Percentiles rank a stretch among this genome's conserved stretches.
phyloP scores from a whole-genome alignment of 352 stramenopile species.

The Thraustochytrium striatum region DNA sequence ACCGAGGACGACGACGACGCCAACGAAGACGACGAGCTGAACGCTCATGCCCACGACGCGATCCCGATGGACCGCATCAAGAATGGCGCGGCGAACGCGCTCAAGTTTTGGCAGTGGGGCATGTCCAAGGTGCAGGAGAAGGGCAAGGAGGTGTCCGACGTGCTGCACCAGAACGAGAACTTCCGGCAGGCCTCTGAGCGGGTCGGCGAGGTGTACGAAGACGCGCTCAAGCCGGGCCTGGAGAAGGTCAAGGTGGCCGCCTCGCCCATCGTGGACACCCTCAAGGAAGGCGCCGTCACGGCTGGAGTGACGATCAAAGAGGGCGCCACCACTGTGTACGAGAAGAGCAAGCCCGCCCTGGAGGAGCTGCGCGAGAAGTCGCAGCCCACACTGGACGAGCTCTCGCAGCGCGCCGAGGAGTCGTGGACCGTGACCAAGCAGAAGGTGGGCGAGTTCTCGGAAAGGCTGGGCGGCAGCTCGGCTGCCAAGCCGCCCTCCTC shows the following conservation, averaged over 20 bases:
- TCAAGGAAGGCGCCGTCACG: background rate
- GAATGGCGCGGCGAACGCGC: slow-evolving; percentile 34
- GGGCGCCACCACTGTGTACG: slow-evolving; percentile 12
- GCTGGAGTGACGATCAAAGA: slow-evolving; percentile 10
- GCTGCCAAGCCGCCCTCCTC: no score
- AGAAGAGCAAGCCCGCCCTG: slow-evolving; percentile 29
- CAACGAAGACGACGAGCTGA: no score
- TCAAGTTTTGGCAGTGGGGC: slow-evolving; percentile 38
- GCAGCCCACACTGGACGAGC: background rate
- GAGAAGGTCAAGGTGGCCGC: background rate
- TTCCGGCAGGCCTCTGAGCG: slow-evolving; percentile 20
- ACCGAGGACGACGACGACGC: no score
- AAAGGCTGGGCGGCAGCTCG: no score
- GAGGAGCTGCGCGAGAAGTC: slow-evolving; percentile 6
- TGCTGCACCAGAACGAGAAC: slow-evolving; percentile 45
- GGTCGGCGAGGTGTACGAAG: slow-evolving; percentile 6
- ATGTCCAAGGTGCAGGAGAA: slow-evolving; percentile 29
- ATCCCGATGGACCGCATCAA: slow-evolving; percentile 50
- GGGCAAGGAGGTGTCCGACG: slow-evolving; percentile 3
- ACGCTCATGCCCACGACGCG: no score
- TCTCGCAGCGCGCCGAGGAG: background rate
- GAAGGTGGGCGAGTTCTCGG: slow-evolving; percentile 24
- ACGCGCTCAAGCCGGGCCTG: slow-evolving; percentile 22
- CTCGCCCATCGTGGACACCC: background rate
- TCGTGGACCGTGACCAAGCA: slow-evolving; percentile 4